Conservation (phyloP, 2,329 filamentous ascomycete species). For the Lachnellula subtilissima region DNA sequence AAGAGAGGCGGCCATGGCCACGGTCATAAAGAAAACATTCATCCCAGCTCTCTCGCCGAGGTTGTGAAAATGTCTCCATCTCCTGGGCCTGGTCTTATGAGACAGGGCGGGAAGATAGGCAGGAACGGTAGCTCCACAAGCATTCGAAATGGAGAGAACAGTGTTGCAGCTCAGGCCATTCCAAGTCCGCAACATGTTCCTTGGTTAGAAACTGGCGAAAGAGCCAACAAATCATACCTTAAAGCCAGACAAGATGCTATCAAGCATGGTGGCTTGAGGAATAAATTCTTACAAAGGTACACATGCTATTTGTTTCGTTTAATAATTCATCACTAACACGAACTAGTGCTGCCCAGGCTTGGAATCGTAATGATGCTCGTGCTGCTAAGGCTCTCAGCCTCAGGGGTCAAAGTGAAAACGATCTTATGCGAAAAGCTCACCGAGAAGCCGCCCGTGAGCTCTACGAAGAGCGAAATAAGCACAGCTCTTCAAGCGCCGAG, state of each 20-base stretch:
- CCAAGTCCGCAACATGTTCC: conserved; percentile 86
- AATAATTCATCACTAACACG: conserved; percentile 13
- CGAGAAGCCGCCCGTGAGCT: conserved; percentile 86
- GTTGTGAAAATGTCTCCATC: conserved; percentile 94
- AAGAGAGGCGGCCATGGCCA: conserved; percentile 82
- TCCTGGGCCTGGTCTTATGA: conserved; percentile 59
- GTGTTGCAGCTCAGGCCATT: conserved; percentile 75
- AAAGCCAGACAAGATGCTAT: conserved; percentile 95
- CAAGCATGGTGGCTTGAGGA: conserved; percentile 91
- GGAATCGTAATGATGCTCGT: conserved; percentile 95
- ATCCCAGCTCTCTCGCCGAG: conserved; percentile 80
- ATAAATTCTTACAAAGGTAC: conserved; percentile 94
- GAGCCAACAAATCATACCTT: conserved; percentile 88
- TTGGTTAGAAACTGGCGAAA: conserved; percentile 90
- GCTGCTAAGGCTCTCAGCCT: conserved; percentile 93
- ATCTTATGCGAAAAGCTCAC: conserved; percentile 94
- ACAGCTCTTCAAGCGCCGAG: conserved; percentile 54
- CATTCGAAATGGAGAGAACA: conserved; percentile 69
- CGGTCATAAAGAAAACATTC: conserved; percentile 59
- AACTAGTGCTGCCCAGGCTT: conserved; percentile 84
- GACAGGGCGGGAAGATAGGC: conserved; percentile 53
- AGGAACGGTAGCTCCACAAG: conserved; percentile 63
- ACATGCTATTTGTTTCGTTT: conserved; percentile 16
- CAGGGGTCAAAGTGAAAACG: conserved; percentile 92
- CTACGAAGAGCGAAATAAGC: conserved; percentile 89